phyloP scores from a whole-genome alignment of 768 basidiomycete genomes.

The Xanthoconium stramineum region DNA sequence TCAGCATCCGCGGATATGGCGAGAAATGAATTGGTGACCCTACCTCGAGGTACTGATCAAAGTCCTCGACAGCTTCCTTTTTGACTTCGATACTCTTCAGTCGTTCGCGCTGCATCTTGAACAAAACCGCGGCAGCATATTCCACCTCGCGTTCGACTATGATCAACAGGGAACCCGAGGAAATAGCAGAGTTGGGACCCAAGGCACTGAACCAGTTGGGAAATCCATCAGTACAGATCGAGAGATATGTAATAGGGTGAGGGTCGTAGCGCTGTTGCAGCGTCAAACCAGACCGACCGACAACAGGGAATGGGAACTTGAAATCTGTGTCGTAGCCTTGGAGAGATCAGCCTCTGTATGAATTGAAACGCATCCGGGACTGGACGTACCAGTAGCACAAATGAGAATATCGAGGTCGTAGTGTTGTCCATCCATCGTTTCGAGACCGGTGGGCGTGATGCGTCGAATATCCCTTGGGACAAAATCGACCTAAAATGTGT shows the following conservation, averaged over 20 bases:
- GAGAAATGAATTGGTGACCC: background rate
- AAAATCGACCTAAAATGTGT: slow-evolving; percentile 38
- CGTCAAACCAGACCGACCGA: slow-evolving; percentile 51
- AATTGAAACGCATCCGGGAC: background rate
- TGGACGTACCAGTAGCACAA: slow-evolving; percentile 51
- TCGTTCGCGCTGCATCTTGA: slow-evolving; percentile 62
- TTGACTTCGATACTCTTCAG: slow-evolving; percentile 61
- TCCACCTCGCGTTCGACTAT: slow-evolving; percentile 56
- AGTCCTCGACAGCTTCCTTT: slow-evolving; percentile 56
- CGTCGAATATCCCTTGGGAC: slow-evolving; percentile 45
- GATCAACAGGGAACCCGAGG: slow-evolving; percentile 52
- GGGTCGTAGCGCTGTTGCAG: slow-evolving; percentile 54
- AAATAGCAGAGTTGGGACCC: slow-evolving; percentile 57
- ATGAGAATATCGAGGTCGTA: slow-evolving; percentile 58
- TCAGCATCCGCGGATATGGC: background rate
- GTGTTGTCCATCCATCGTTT: slow-evolving; percentile 51
- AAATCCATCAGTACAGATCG: slow-evolving; percentile 58
- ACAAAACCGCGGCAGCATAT: slow-evolving; percentile 51
- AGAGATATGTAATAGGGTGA: slow-evolving; percentile 56
- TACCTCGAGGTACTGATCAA: slow-evolving; percentile 58
- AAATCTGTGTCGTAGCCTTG: slow-evolving; percentile 46
- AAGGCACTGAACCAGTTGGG: slow-evolving; percentile 63
- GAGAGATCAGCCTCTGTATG: background rate
- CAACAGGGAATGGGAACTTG: slow-evolving; percentile 46
- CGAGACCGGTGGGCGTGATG: slow-evolving; percentile 53